Evolutionary conservation across 306 rosid genomes (phyloP).

Genomic region (Canavalia gladiata): DNA sequence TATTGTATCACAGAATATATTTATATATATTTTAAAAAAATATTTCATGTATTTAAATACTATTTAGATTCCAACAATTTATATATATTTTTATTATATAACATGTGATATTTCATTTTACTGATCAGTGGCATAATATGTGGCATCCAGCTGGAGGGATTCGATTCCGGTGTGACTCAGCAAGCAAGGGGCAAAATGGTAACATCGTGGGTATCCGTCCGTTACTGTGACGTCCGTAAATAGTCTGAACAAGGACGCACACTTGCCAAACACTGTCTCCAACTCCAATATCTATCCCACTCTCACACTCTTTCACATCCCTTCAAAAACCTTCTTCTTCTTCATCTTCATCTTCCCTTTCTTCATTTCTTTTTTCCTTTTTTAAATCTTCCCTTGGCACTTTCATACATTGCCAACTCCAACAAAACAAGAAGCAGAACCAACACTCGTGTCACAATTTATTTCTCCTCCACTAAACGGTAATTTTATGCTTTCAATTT

Average conservation of each 20-base stretch:
- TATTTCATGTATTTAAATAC: too few species aligned
- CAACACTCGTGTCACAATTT: background rate
- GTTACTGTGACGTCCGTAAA: too few species aligned
- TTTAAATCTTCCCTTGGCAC: background rate
- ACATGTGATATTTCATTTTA: too few species aligned
- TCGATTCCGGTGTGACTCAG: too few species aligned
- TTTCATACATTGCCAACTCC: background rate
- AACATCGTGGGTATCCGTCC: too few species aligned
- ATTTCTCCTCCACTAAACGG: conserved; percentile 41
- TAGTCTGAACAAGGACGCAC: background rate
- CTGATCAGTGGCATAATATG: too few species aligned
- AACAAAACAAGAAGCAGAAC: background rate
- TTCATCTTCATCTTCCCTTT: background rate
- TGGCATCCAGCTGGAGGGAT: too few species aligned
- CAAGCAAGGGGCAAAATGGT: too few species aligned
- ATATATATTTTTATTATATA: too few species aligned
- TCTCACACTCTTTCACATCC: conserved; percentile 50
- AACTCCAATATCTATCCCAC: conserved; percentile 9
- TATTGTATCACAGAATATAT: too few species aligned
- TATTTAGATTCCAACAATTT: too few species aligned
- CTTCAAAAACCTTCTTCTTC: conserved; percentile 4
- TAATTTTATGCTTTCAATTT: conserved; percentile 42
- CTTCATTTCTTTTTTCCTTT: background rate
- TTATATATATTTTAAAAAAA: too few species aligned
- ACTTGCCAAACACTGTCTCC: background rate